Base-by-base conservation (phyloP, 139 green algal species). In the Micromonas pusilla region DNA sequence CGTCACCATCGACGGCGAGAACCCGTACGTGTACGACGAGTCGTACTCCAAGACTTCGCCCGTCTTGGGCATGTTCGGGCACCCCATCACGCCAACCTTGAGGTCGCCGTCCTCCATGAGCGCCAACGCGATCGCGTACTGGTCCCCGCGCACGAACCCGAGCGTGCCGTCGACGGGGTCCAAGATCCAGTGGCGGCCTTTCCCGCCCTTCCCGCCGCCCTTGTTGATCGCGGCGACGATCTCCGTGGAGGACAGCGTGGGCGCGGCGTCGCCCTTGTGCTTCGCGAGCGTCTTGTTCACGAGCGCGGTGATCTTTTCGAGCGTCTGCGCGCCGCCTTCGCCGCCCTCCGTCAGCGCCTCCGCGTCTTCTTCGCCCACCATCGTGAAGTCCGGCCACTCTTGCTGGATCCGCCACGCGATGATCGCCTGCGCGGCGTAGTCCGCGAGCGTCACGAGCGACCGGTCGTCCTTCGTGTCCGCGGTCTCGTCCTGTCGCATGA, bases 161-260 rank as follows among this genome's bases (percentile, higher is more conserved):
- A 80, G 52, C 32, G 84, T 88, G 39, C 84, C 84, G 64, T 88
- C 84, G 4, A 88, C 80, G 16, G 84, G 84, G 70, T 88, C 84
- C 21, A 87, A 37, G 16, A 88, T 60, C 84, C 84, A 88, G 72
- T 83, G 72, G 31, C 73, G 34, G 28, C 84, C 82, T 5, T 53
- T 76, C 23, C 84, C 84, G 31, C 84, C 84, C 34, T 33, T 26
- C 32, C 64, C 74, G 37, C 32, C 33, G 6, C 84, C 84, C 23
- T 57, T 67, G 31, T 83, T 73, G 68, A 88, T 88, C 2, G 67
- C 75, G 20, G 53, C 52, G 2, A 67, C 52, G 2, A 78, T 52
- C 16, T 78, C 52, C n/a, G 4, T 2, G 25, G 26, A 52, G 2
- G 32, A 45, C 30, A 76, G 26, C 36, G 52, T 31, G n/a, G 26